Evolutionary conservation across 2,329 filamentous ascomycete species (phyloP), one percentile per base, ranked within the genome.

Genomic region (Iodosphaeria phyllophila): DNA sequence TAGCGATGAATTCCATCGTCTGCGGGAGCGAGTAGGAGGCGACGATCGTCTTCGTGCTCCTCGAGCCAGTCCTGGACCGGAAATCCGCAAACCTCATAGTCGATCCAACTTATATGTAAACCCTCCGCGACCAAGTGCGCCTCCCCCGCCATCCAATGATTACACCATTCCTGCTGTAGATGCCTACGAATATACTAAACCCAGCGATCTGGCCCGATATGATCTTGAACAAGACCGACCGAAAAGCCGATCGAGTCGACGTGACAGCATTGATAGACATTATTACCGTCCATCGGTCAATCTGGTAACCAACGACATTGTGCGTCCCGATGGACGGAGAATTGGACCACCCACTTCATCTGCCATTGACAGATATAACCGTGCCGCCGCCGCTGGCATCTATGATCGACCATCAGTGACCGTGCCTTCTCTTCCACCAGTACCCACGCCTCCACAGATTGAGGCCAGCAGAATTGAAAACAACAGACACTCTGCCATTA

Each of bases 361-460:
- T 35, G 75, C 72, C 1, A 68, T 82, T 33, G 75, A 80, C 36
- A 76, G 68, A 47, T 64, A 78, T 33, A 64, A 64, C 35, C 53
- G 62, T 29, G 42, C 40, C 3, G 40, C 47, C 3, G 42, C 46
- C 23, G 36, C 44, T 10, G 45, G 47, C 5, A 39, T 50, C 5
- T 66, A 65, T 32, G 60, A 64, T 13, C 43, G 55, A 15, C 48
- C 59, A 5, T 47, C 48, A 0, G 44, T 49, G 21, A 55, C 58
- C 25, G 50, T 58, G 40, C 53, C 62, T 10, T 46, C 60, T 9
- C 52, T 55, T 1, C 53, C 58, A 6, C 37, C 48, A 14, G 54
- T 54, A 4, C 40, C 47, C 9, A 42, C 50, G 5, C 48, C 51
- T 4, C 35, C 33, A 9, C 34, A 42, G 21, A 45, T 53, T 13